These are phyloP conservation scores for Penicillium polonicum DNA, from an alignment of 2,329 filamentous ascomycete genomes.

Conservation along the genomic window DNA sequence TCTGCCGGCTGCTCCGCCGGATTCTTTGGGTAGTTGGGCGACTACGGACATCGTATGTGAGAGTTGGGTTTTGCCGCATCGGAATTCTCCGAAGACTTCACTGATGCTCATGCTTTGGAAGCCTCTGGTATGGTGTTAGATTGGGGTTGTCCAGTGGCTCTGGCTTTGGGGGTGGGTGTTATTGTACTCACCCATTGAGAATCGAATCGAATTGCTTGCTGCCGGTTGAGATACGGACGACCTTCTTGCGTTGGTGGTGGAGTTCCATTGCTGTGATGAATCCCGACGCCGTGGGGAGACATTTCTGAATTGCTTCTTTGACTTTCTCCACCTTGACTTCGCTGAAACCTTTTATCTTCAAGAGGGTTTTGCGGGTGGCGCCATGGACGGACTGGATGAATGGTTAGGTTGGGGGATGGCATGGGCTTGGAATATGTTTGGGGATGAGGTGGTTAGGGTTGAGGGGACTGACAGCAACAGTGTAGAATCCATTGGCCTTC, in stretches of 20 bases:
- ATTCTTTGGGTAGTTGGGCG: constrained; percentile 55
- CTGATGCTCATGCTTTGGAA: constrained; percentile 71
- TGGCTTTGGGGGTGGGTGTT: background rate
- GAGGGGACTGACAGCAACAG: constrained; percentile 55
- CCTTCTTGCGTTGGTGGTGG: constrained; percentile 60
- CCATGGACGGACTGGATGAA: constrained; percentile 55
- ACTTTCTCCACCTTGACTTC: constrained; percentile 70
- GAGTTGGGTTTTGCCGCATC: constrained; percentile 68
- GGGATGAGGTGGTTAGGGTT: background rate
- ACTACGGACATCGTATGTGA: constrained; percentile 68
- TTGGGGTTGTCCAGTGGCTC: background rate
- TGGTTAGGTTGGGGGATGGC: background rate
- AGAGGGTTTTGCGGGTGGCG: constrained; percentile 58
- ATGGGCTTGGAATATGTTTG: background rate
- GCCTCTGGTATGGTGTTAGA: constrained; percentile 46
- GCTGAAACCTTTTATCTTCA: constrained; percentile 69
- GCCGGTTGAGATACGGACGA: constrained; percentile 66
- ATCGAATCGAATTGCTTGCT: constrained; percentile 67
- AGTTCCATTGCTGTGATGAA: constrained; percentile 68
- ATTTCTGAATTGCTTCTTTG: constrained; percentile 65
- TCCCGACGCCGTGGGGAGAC: constrained; percentile 56
- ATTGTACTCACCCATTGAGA: constrained; percentile 56
- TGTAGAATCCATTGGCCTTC: constrained; percentile 62
- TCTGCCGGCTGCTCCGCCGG: constrained; percentile 67
- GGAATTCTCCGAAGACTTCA: constrained; percentile 48